Conservation (phyloP, 768 basidiomycete genomes). For the Termitomyces sp. region DNA sequence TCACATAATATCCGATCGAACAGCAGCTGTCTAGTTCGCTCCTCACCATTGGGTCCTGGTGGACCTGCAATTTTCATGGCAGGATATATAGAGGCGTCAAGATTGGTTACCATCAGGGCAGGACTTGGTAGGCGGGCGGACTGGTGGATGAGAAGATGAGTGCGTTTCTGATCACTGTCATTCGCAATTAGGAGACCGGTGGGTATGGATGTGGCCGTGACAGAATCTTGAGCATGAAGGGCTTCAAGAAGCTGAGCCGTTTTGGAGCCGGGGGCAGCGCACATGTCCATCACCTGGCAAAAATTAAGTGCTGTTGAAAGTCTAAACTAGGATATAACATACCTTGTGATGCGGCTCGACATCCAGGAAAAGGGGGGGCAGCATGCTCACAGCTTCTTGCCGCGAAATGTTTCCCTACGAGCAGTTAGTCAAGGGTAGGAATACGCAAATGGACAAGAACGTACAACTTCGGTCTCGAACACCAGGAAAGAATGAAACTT, state of each 20-base stretch:
- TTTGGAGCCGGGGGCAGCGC: conserved; percentile 97
- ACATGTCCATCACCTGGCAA: conserved; percentile 88
- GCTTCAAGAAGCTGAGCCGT: conserved; percentile 97
- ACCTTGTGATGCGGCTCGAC: conserved; percentile 91
- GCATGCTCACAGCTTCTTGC: conserved; percentile 98
- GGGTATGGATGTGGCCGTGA: conserved; percentile 65
- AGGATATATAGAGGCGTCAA: conserved; percentile 89
- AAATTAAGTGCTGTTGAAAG: conserved; percentile 1
- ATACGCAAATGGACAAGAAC: conserved; percentile 27
- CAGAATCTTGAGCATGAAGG: conserved; percentile 76
- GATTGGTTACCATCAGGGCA: conserved; percentile 91
- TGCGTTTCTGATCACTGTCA: conserved; percentile 91
- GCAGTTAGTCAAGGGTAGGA: neutral
- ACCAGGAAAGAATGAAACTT: conserved; percentile 96
- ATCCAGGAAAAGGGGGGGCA: conserved; percentile 94
- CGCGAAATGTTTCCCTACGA: conserved; percentile 89
- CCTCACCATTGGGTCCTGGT: conserved; percentile 28
- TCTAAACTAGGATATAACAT: neutral
- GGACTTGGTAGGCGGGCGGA: conserved; percentile 92
- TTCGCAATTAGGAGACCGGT: conserved; percentile 91
- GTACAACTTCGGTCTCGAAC: conserved; percentile 94
- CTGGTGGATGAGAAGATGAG: conserved; percentile 96
- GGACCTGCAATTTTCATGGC: conserved; percentile 51
- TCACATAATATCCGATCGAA: conserved; percentile 96
- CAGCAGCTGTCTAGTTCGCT: conserved; percentile 51